phyloP scores from a whole-genome alignment of 345 rosid species.

The Gossypium turneri region DNA sequence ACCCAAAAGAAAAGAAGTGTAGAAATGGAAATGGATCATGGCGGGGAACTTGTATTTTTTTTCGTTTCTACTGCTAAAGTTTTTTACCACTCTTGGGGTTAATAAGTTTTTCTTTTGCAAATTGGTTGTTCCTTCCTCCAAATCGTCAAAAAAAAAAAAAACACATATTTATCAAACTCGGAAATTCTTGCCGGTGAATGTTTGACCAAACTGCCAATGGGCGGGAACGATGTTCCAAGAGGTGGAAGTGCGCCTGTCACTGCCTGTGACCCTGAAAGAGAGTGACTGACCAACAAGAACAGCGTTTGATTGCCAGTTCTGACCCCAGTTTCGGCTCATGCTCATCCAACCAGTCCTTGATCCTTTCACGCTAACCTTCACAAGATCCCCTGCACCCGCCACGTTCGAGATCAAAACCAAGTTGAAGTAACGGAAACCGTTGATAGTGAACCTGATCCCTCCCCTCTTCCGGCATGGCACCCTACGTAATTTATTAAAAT shows the following conservation, averaged over 20 bases:
- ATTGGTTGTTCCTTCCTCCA: background rate
- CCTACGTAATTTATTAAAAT: conserved; percentile 25
- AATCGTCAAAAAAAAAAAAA: background rate
- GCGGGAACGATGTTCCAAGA: conserved; percentile 69
- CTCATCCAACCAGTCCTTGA: conserved; percentile 48
- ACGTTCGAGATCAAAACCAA: conserved; percentile 57
- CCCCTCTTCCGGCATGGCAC: conserved; percentile 61
- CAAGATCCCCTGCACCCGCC: conserved; percentile 58
- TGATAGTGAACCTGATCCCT: conserved; percentile 58
- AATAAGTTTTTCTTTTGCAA: background rate
- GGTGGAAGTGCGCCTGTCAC: conserved; percentile 60
- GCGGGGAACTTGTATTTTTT: background rate
- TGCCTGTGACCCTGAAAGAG: conserved; percentile 53
- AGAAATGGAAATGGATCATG: conserved; percentile 11
- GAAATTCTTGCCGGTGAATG: conserved; percentile 65
- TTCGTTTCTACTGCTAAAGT: background rate
- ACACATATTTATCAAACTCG: conserved; percentile 27
- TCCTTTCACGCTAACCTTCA: conserved; percentile 48
- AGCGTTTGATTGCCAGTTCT: conserved; percentile 60
- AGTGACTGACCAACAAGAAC: conserved; percentile 56
- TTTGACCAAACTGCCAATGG: conserved; percentile 69
- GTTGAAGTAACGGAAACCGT: conserved; percentile 66
- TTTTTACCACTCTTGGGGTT: background rate
- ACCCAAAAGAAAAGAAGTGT: background rate
- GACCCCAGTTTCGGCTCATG: conserved; percentile 71